Evolutionary conservation across 441 rosid species (phyloP).

Genomic region (Mallotus repandus): DNA sequence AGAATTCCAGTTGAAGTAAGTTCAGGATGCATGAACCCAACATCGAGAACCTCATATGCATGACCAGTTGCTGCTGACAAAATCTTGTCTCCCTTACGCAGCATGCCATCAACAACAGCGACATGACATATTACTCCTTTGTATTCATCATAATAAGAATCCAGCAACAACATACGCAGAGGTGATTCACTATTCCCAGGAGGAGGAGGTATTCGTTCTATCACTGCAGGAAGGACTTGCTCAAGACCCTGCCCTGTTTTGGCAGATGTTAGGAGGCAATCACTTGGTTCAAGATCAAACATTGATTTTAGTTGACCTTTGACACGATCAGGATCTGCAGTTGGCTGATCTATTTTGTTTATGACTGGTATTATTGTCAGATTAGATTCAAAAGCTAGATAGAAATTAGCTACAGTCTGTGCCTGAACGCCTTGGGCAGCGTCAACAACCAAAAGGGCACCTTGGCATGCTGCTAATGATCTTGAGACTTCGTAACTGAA

Average conservation of each 20-base stretch:
- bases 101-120: conserved; percentile 82
- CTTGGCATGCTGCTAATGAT: conserved; percentile 97
- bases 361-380: conserved; percentile 79
- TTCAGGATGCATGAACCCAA: conserved; percentile 96
- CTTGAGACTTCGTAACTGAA: conserved; percentile 97
- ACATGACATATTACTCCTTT: conserved; percentile 94
- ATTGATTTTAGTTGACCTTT: conserved; percentile 92
- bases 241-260: conserved; percentile 95
- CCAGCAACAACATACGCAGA: conserved; percentile 88
- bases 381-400: conserved; percentile 90
- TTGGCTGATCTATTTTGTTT: conserved; percentile 96
- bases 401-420: conserved; percentile 94
- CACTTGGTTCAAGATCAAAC: conserved; percentile 85
- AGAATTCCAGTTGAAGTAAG: conserved; percentile 88
- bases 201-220: conserved; percentile 83
- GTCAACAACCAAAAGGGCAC: conserved; percentile 95
- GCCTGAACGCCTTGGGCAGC: conserved; percentile 99
- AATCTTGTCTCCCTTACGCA: conserved; percentile 86
- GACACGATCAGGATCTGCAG: conserved; percentile 96
- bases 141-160: conserved; percentile 91
- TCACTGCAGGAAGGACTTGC: conserved; percentile 88
- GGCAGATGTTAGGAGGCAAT: conserved; percentile 90
- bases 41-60: conserved; percentile 76
- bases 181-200: conserved; percentile 64
- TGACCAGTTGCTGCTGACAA: conserved; percentile 83